Evolutionary conservation across 371 early-diverging fungal species (phyloP).

Genomic region (Circinella umbellata): DNA sequence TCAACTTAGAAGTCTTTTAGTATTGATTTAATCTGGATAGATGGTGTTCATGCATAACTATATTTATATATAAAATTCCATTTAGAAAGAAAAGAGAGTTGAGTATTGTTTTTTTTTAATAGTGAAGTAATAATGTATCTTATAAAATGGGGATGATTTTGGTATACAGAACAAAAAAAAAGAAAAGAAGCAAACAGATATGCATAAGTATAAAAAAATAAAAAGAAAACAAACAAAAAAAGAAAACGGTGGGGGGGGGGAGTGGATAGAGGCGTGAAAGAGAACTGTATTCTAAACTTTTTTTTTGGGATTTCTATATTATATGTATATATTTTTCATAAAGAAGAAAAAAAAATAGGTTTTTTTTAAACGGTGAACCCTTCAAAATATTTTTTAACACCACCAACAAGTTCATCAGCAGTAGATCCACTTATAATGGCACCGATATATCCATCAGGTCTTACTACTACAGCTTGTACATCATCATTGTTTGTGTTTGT

Average conservation of each 20-base stretch:
- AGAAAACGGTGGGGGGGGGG: not conserved
- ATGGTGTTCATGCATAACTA: too few species aligned
- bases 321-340: not conserved
- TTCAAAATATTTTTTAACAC: slow-evolving; percentile 10
- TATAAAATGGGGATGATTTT: not conserved
- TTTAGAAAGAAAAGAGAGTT: too few species aligned
- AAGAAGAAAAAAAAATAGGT: too few species aligned
- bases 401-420: not conserved
- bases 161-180: not conserved
- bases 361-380: slow-evolving; percentile 1
- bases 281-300: not conserved
- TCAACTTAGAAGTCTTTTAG: too few species aligned
- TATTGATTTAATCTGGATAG: too few species aligned
- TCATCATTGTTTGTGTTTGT: slow-evolving; percentile 11
- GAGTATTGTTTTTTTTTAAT: too few species aligned
- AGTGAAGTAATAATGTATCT: too few species aligned
- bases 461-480: slow-evolving; percentile 28
- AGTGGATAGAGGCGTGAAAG: too few species aligned
- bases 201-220: not conserved
- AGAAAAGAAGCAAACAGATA: slow-evolving; percentile 1
- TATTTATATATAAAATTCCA: too few species aligned
- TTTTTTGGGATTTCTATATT: not conserved
- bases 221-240: not conserved
- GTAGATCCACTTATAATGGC: slow-evolving; percentile 20
- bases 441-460: slow-evolving; percentile 51